Evolutionary conservation across 345 rosid species (phyloP).

Genomic region (Syzygium oleosum): DNA sequence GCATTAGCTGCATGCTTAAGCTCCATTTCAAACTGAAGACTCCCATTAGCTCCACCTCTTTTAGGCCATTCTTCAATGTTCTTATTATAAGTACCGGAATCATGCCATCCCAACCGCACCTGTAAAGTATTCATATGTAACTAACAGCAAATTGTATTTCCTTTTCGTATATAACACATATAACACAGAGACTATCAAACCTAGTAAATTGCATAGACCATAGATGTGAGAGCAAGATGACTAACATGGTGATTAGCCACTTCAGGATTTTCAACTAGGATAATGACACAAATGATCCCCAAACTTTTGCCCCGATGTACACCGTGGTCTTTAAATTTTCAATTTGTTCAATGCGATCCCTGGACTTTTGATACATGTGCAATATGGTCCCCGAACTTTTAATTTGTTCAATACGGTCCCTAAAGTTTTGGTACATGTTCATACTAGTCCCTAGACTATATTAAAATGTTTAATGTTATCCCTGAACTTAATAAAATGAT

Average conservation of each 20-base stretch:
- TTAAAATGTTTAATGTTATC: no score
- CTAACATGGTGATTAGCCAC: not conserved
- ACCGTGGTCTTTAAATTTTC: no score
- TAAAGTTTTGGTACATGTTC: no score
- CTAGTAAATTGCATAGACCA: not conserved
- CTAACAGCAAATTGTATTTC: not conserved
- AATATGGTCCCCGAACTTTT: no score
- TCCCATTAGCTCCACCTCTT: constrained; percentile 93
- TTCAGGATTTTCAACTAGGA: not conserved
- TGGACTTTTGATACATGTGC: no score
- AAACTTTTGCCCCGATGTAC: no score
- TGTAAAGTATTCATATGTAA: constrained; percentile 1
- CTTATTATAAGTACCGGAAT: constrained; percentile 92
- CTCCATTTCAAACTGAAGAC: constrained; percentile 86
- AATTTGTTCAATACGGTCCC: no score
- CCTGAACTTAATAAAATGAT: no score
- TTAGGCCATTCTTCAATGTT: constrained; percentile 84
- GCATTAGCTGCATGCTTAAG: constrained; percentile 95
- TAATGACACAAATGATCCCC: no score
- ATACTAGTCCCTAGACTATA: no score
- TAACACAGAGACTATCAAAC: not conserved
- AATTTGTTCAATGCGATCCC: no score
- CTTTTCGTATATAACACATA: not conserved
- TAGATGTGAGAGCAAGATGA: not conserved
- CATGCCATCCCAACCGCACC: constrained; percentile 98